Base-by-base conservation (phyloP, 352 stramenopile species). In the Pythium myriotylum region DNA sequence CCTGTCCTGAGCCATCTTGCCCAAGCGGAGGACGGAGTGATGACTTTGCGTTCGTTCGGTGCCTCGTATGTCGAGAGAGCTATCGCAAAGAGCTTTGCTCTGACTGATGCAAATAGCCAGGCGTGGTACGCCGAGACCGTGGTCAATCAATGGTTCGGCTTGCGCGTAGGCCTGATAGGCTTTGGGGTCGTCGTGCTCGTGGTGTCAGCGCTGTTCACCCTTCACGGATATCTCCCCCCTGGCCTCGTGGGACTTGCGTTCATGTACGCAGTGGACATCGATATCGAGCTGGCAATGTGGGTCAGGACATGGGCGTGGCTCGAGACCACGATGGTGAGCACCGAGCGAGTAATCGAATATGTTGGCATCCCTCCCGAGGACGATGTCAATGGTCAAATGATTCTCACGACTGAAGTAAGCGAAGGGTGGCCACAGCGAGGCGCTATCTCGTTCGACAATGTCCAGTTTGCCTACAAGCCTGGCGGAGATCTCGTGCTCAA, bases 161-260 rank as follows among this genome's bases (percentile, higher is more conserved):
- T 88, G 13, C 79, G 76, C 19, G 78, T 88, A 54, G 65, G 83
- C 51, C 26, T 86, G 13, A 16, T 88, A 5, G 78, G 79, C 13
- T 84, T 64, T 24, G 58, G 59, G 0, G 60, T 88, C 17, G 63
- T 86, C 20, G 51, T 81, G 16, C 1, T 77, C 3, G 60, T 86
- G 0, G 72, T 83, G 1, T 80, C 73, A 4, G 53, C 67, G 2
- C 59, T 85, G 4, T 33, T 85, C 0, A 71, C 67, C 8, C 40
- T 82, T 0, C 70, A 59, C 16, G 42, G 61, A 1, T 64, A 46
- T 8, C 47, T 85, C 20, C 73, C 74, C 14, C 75, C 89, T 16
- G 87, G 89, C 10, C 33, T 98, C 10, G 76, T 90, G 12, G 94
- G 79, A 10, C 65, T 98, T 8, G 72, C 96, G 9, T 94, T 98